phyloP scores from a whole-genome alignment of 345 rosid species.

The Reutealis trisperma region DNA sequence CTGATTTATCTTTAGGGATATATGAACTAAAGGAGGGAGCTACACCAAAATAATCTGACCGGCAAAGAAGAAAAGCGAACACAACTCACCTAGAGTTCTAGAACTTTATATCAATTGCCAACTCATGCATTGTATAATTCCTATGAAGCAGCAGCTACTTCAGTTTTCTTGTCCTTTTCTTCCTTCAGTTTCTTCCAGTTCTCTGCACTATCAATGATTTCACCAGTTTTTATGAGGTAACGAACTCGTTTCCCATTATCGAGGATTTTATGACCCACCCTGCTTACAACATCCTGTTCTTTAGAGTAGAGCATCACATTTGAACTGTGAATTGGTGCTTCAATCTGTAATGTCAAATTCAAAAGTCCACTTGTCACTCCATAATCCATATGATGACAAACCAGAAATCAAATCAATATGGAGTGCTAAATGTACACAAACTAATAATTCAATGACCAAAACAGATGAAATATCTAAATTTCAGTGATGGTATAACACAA shows the following conservation, averaged over 20 bases:
- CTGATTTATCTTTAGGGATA: not conserved
- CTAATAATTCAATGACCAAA: not conserved
- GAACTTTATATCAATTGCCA: conserved; percentile 2
- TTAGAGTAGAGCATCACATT: conserved; percentile 91
- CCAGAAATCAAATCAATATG: not conserved
- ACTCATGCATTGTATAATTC: not conserved
- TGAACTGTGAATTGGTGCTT: conserved; percentile 94
- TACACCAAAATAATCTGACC: not conserved
- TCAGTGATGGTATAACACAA: not conserved
- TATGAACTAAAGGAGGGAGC: not conserved
- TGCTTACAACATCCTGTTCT: conserved; percentile 71
- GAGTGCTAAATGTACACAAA: not conserved
- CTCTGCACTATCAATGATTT: conserved; percentile 67
- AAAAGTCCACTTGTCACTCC: not conserved
- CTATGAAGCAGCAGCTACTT: conserved; percentile 46
- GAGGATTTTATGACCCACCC: conserved; percentile 79
- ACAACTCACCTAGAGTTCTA: not conserved
- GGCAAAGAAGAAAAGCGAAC: not conserved
- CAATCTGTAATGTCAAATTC: conserved; percentile 55
- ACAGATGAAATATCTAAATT: not conserved
- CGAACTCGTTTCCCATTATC: conserved; percentile 71
- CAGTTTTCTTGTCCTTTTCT: conserved; percentile 44
- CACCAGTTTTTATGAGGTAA: conserved; percentile 83
- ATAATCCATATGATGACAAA: not conserved
- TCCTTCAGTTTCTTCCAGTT: conserved; percentile 85